These are phyloP conservation scores for Lecanosticta acicola DNA, from an alignment of 2,329 filamentous ascomycete species.

Conservation along the genomic window DNA sequence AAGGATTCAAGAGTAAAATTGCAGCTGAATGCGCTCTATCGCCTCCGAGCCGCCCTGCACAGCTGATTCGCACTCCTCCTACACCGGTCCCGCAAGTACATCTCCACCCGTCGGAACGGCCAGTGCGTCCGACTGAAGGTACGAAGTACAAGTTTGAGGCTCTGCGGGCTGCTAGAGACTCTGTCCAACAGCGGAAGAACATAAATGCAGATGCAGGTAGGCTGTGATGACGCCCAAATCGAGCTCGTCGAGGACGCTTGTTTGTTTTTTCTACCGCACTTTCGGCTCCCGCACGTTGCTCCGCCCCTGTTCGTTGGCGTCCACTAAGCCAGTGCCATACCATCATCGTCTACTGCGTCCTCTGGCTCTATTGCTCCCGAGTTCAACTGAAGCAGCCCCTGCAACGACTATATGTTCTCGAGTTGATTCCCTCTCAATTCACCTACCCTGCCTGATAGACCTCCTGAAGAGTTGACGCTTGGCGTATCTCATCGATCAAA, in stretches of 20 bases:
- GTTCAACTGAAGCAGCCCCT: not conserved
- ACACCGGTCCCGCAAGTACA: constrained; percentile 5
- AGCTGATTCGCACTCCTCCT: constrained; percentile 3
- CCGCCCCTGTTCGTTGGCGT: constrained; percentile 1
- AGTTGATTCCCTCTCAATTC: not conserved
- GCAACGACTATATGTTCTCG: not conserved
- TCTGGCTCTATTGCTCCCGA: not conserved
- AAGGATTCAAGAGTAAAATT: not conserved
- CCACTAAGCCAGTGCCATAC: not conserved
- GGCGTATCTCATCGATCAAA: not conserved
- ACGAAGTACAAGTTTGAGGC: constrained; percentile 9
- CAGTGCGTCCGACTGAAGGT: not conserved
- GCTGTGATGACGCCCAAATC: not conserved
- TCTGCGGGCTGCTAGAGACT: constrained; percentile 4
- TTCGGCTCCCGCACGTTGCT: not conserved
- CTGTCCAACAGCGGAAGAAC: not conserved
- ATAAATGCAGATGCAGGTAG: constrained; percentile 5
- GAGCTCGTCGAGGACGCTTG: not conserved
- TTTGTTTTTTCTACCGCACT: constrained; percentile 1
- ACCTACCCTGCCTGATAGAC: too few relatives aligned
- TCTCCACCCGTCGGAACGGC: not conserved
- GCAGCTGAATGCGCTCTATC: not conserved
- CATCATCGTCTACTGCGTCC: constrained; percentile 3
- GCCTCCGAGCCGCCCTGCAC: not conserved
- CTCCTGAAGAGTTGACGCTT: too few relatives aligned